A percentile compares a stretch with the other conserved stretches of the same genome.
Conservation (phyloP, 345 rosid species). For the Eucalyptus lansdowneana region DNA sequence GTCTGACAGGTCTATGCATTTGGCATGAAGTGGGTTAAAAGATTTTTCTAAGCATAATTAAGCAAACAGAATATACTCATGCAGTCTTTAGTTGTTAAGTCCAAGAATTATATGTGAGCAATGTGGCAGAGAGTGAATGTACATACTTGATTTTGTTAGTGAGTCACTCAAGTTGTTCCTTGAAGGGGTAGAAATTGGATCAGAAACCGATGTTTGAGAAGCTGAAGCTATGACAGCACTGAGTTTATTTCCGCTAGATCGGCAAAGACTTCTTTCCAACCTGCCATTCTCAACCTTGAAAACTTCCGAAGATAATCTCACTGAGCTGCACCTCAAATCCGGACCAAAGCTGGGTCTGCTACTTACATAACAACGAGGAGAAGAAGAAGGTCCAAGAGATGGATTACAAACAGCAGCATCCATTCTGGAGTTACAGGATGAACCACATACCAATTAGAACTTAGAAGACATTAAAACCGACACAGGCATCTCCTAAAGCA, state of each 20-base stretch:
- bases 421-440: background rate
- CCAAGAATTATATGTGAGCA: background rate
- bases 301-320: constrained; percentile 8
- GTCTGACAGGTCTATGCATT: background rate
- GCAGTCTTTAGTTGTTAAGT: background rate
- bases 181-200: constrained; percentile 43
- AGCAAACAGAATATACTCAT: background rate
- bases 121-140: background rate
- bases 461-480: background rate
- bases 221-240: constrained; percentile 34
- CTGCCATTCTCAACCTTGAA: constrained; percentile 15
- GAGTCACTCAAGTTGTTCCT: constrained; percentile 17
- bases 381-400: background rate
- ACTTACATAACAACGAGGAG: background rate
- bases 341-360: background rate
- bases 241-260: constrained; percentile 11
- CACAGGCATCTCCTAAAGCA: background rate
- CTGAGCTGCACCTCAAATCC: constrained; percentile 13
- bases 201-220: constrained; percentile 28
- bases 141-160: constrained; percentile 54
- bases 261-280: constrained; percentile 5
- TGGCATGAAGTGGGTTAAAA: background rate
- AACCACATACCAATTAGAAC: background rate
- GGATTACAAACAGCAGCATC: background rate
- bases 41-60: background rate